Base-by-base conservation (phyloP, 2,329 filamentous ascomycete species). In the Volutella citrinella region DNA sequence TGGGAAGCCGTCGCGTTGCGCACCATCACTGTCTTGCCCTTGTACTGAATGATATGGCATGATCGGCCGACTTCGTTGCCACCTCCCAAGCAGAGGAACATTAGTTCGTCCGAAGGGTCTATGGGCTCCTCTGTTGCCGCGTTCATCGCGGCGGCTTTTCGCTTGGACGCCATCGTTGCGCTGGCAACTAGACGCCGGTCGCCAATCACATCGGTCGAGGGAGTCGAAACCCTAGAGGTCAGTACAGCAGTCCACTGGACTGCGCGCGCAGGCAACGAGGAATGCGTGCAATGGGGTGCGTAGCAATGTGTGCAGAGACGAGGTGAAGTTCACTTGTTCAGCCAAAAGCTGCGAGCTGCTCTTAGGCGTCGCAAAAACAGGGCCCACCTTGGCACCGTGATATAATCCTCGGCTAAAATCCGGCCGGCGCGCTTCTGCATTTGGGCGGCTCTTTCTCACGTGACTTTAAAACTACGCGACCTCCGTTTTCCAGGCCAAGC, bases 21-120 rank as follows among this genome's bases (percentile, higher is more conserved):
- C 70, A 94, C 89, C 93, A 98, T 98, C 49, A 98, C 88, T 6
- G 91, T 97, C 66, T 98, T 98, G 43, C 93, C 93, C 67, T 97
- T 98, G 76, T 98, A 98, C 57, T 97, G 89, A 40, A 98, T 82
- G 52, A 98, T 95, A 60, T 98, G 93, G 63, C 93, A 97, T 48
- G 93, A 97, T 48, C 93, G 78, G 34, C 93, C 93, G 43, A 98
- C 93, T 66, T 98, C 93, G 62, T 96, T 97, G 49, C 93, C 93
- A 42, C 93, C 93, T 42, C 93, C 93, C 22, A 98, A 70, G 54
- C 88, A 94, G 34, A 95, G 76, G 56, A 98, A 98, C 68, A 89
- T 86, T 38, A 98, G 78, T 70, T 97, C 89, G 58, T 98, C 93
- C 2, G 89, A 80, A 5, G 93, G 89, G 54, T 97, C 91, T 38